A percentile compares a stretch with the other conserved stretches of the same genome.
Evolutionary conservation across 2,329 filamentous ascomycete genomes (phyloP).

Genomic region (Paracorniculantispora psalliotae): DNA sequence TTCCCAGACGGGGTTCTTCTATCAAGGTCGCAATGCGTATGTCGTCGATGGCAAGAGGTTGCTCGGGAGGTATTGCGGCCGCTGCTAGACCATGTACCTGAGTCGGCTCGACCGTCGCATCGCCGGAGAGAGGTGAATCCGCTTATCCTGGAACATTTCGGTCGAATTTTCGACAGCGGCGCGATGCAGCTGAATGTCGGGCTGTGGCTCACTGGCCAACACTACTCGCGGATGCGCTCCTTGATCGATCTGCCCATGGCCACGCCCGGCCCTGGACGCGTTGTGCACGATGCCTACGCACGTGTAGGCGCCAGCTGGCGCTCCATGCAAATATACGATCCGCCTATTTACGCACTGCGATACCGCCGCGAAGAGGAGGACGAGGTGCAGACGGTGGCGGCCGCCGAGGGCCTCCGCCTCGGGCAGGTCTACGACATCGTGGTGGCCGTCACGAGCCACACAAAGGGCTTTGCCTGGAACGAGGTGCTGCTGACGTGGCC

Average conservation of each 20-base stretch:
- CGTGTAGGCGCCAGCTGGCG: slow-evolving; percentile 1
- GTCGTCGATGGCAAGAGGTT: not conserved
- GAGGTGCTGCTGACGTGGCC: not conserved
- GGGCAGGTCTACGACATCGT: not conserved
- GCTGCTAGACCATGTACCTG: not conserved
- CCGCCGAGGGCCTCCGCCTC: not conserved
- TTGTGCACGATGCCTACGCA: not conserved
- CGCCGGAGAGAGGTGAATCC: not conserved
- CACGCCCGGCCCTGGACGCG: not conserved
- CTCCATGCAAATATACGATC: not conserved
- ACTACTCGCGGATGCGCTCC: not conserved
- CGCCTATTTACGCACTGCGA: not conserved
- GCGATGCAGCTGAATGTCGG: not conserved
- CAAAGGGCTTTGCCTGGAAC: not conserved
- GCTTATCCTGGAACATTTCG: not conserved
- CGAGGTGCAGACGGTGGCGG: not conserved
- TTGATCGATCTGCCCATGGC: slow-evolving; percentile 2
- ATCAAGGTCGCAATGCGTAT: not conserved
- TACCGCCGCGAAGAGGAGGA: not conserved
- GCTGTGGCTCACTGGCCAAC: not conserved
- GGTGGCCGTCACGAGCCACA: not conserved
- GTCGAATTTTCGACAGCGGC: not conserved
- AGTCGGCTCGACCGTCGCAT: too few species aligned
- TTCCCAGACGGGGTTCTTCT: not conserved
- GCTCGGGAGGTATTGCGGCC: not conserved